Evolutionary conservation across 805 yeast species (phyloP).

Genomic region (Suhomyces faveliae): DNA sequence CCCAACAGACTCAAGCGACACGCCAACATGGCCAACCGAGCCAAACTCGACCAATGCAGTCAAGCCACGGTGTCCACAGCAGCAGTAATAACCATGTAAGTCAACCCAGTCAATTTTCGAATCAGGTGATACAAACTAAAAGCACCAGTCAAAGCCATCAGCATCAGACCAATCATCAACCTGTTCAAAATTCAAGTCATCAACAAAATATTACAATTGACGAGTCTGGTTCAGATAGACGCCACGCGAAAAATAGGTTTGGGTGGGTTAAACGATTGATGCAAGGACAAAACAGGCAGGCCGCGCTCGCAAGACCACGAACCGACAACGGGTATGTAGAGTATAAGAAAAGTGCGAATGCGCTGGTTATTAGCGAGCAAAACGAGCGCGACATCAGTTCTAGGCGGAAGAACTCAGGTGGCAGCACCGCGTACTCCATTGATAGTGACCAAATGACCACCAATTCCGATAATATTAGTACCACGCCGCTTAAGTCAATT

Average conservation of each 20-base stretch:
- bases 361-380: background rate
- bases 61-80: background rate
- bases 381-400: background rate
- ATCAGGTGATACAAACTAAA: background rate
- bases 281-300: conserved; percentile 31
- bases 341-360: background rate
- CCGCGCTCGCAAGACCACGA: conserved; percentile 3
- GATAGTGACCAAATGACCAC: conserved; percentile 19
- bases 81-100: background rate
- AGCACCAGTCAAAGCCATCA: background rate
- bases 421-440: conserved; percentile 5
- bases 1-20: background rate
- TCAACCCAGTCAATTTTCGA: background rate
- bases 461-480: conserved; percentile 42
- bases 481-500: conserved; percentile 48
- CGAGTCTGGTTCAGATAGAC: conserved; percentile 18
- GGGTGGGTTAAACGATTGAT: conserved; percentile 42
- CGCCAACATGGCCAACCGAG: background rate
- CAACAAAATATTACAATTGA: background rate
- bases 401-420: conserved; percentile 2
- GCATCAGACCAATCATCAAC: too few relatives aligned
- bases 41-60: background rate
- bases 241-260: conserved; percentile 32
- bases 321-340: background rate
- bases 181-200: background rate